Percentiles rank a stretch among this genome's conserved stretches.
These are phyloP conservation scores for Hura crepitans DNA, from an alignment of 441 rosid genomes.

Conservation along the genomic window DNA sequence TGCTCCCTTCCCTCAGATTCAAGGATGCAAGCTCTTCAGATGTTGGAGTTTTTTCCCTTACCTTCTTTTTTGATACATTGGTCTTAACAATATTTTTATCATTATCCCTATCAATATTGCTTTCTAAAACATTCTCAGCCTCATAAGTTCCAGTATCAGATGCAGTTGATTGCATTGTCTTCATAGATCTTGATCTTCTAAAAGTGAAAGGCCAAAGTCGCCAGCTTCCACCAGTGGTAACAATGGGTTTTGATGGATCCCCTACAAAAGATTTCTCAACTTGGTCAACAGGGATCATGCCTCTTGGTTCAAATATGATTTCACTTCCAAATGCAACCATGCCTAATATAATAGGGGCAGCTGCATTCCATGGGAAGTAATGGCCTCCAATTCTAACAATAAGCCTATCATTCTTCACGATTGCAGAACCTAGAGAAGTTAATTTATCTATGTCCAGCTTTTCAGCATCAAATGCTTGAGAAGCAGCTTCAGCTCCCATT, in stretches of 20 bases:
- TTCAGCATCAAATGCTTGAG: constrained; percentile 56
- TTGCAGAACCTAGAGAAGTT: constrained; percentile 44
- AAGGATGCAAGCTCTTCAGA: constrained; percentile 83
- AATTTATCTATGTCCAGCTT: constrained; percentile 44
- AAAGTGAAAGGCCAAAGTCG: constrained; percentile 82
- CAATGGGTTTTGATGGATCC: constrained; percentile 35
- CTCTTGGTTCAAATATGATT: constrained; percentile 47
- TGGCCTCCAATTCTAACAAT: constrained; percentile 43
- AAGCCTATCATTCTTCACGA: constrained; percentile 54
- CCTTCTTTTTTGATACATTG: constrained; percentile 47
- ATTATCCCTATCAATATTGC: constrained; percentile 18
- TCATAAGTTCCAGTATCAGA: constrained; percentile 28
- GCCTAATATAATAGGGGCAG: constrained; percentile 55
- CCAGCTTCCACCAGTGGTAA: constrained; percentile 61
- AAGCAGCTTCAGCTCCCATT: constrained; percentile 64
- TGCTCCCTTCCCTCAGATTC: constrained; percentile 77
- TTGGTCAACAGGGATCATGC: constrained; percentile 53
- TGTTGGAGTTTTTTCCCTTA: constrained; percentile 62
- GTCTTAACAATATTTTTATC: constrained; percentile 34
- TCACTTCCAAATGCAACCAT: constrained; percentile 48
- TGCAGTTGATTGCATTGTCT: constrained; percentile 25
- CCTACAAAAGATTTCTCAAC: constrained; percentile 41
- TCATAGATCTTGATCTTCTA: constrained; percentile 45
- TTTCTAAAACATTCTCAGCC: constrained; percentile 35
- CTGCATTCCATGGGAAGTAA: constrained; percentile 65